Base-by-base conservation (phyloP, 192 early-diverging fungal genomes). In the Coemansia sp. region DNA sequence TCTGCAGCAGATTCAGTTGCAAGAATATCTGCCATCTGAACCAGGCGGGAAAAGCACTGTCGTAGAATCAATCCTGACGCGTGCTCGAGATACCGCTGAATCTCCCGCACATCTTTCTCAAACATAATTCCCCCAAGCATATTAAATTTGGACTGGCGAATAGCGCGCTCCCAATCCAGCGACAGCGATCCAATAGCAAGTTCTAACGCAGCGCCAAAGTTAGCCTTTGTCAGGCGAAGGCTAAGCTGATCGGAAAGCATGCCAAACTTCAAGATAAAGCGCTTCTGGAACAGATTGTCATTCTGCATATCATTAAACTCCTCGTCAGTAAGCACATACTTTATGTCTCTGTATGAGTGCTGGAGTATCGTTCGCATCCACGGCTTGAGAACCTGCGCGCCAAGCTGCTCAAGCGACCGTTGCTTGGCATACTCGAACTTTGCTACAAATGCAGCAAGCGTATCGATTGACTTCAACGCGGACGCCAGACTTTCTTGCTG, bases 91-190 rank as follows among this genome's bases (percentile, higher is more conserved):
- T 88, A 88, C 30, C 87, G 84, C 36, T 78, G 87, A 8, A 95
- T 75, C 10, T 86, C 75, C 1, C 97, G 85, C 9, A 98, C 70
- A 69, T 99, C 96, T 73, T 92, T 92, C 59, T 99, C 97, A 69
- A 98, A 95, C 54, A 91, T 86, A 30, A 97, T 84, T 4, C 92
- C 94, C 0, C 97, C 97, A 46, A 95, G 87, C 82, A 92, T 89
- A 74, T 92, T 98, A 77, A 96, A 98, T 57, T 90, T 91, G n/a
- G 87, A 88, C 61, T 88, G 85, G 27, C 92, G 75, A 24, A 97
- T 85, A 21, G 92, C 90, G 53, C 89, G 85, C 75, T 98, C 95
- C 91, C 92, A 94, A 58, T 96, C 92, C 23, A 80, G 85, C 2
- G 86, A 83, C 29, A 96, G 68, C 24, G 85, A 85, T n/a, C 89